Conservation (phyloP, 176 grass and related monocot genomes). For the Olyra latifolia region DNA sequence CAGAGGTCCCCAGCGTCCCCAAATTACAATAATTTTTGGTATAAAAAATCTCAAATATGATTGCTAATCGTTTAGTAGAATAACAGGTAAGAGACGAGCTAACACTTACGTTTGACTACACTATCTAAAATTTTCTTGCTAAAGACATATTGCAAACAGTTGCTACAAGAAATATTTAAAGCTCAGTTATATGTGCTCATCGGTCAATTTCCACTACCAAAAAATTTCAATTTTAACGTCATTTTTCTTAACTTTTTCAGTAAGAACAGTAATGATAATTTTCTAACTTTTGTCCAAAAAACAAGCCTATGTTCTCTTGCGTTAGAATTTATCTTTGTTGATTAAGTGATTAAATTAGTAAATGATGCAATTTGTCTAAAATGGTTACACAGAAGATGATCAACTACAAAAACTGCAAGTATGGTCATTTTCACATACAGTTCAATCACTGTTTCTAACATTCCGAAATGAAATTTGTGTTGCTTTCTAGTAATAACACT, state of each 20-base stretch:
- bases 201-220: too few relatives aligned
- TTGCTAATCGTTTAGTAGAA: constrained; percentile 5
- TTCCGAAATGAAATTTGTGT: neutral
- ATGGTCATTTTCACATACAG: neutral
- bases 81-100: constrained; percentile 25
- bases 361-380: too few relatives aligned
- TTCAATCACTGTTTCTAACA: neutral
- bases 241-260: neutral
- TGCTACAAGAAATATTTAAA: too few relatives aligned
- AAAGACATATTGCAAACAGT: too few relatives aligned
- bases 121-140: too few relatives aligned
- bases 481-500: neutral
- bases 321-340: neutral
- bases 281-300: neutral
- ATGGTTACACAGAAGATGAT: too few relatives aligned
- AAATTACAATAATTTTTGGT: neutral
- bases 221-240: neutral
- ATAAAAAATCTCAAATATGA: neutral
- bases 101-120: too few relatives aligned
- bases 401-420: neutral
- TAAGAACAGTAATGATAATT: neutral
- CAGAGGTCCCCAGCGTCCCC: neutral
- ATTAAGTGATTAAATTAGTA: too few relatives aligned
- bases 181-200: too few relatives aligned
- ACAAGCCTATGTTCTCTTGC: neutral